Base-by-base conservation (phyloP, 768 basidiomycete genomes). In the Kwoniella newhampshirensis region DNA sequence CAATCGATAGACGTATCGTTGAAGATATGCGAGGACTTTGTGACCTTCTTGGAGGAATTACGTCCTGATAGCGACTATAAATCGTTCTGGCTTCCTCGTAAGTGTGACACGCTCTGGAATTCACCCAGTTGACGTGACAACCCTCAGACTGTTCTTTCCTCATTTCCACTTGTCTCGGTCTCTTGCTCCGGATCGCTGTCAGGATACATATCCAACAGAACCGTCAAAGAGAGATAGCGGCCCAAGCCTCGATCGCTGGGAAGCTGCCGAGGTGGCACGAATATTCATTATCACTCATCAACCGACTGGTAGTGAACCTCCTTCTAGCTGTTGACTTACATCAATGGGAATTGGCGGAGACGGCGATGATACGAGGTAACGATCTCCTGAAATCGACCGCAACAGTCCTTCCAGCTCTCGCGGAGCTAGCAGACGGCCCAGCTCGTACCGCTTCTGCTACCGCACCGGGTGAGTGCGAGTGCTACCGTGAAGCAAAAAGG, bases 141-240 rank as follows among this genome's bases (percentile, higher is more conserved):
- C n/a, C n/a, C n/a, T 12, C 17, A 45, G 44, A 45, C 44, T 45
- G 44, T 26, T 45, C 44, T 20, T 45, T 45, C 44, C 44, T 45
- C 23, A 45, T 45, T 17, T 45, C 44, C 4, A 45, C 44, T 21
- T 45, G 44, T 26, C 23, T 45, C 18, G 44, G 44, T 26, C 44
- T 45, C 12, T 23, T 45, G 20, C 44, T 45, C 15, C 15, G 44
- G 4, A 45, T 45, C 3, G n/a, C 18, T 3, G 44, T 45, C 6
- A 17, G 44, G 13, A 13, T 45, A 6, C 44, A 45, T 45, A 25
- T 26, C 23, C 44, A 45, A 26, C 15, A 26, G 13, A 26, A 32
- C 13, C 32, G 32, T 32, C 32, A 32, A 32, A 6, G 7, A 32
- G 32, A 32, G 6, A 6, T 32, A n/a, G 32, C 32, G 32, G 13